Evolutionary conservation across 139 green algal genomes (phyloP), one percentile per base, ranked within the genome.

Genomic region (Nannochloris sp.): DNA sequence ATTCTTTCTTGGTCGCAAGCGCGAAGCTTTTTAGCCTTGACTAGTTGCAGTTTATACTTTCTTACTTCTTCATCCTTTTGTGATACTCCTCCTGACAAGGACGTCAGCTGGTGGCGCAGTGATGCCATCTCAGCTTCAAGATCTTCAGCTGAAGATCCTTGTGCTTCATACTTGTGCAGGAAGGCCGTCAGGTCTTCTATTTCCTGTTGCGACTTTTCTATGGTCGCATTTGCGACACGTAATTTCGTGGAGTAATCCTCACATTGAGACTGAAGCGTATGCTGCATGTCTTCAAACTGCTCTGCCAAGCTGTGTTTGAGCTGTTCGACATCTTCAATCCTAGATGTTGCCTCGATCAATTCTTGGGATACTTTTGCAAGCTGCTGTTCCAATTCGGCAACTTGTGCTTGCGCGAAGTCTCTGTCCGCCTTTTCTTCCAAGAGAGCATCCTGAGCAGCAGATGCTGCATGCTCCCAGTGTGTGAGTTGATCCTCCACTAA

Each of bases 21-120:
- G 12, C 60, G n/a, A 7, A 66, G n/a, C 1, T 66, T 66, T 31
- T 66, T 66, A 5, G 60, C 60, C n/a, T 66, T 66, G 5, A 66
- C 48, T 5, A 66, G 12, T 16, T 66, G 60, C 10, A 55, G n/a
- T 11, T 66, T 66, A 19, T 66, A 66, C 36, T 66, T 66, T 15
- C 16, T n/a, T 24, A 66, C 14, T 44, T 66, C 60, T 18, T 66
- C 60, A 14, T 66, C 60, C 14, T 66, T 66, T n/a, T 58, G 50
- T 16, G 36, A 19, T 21, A 21, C 15, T 10, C 14, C 60, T 21
- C 43, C n/a, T 14, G 29, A 44, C 43, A 24, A 19, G 18, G 55
- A 29, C 40, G 55, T 29, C 15, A 61, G 2, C 15, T 21, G 27
- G 14, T n/a, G 14, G 24, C 55, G 50, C 19, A 58, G 7, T 23